Evolutionary conservation across 768 basidiomycete genomes (phyloP).

Genomic region (Boletus vermiculosoides): DNA sequence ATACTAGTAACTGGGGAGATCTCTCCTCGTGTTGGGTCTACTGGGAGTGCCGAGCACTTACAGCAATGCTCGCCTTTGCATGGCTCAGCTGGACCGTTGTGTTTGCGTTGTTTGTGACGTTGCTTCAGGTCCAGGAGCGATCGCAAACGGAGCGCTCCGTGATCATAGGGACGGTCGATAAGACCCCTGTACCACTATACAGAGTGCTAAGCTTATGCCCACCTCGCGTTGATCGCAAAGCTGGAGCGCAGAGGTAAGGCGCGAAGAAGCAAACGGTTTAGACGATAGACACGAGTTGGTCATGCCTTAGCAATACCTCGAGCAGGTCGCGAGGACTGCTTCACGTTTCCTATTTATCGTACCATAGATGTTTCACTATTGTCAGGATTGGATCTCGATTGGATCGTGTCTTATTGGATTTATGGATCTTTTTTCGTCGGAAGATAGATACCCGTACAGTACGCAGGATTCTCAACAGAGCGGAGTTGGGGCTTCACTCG

Average conservation of each 20-base stretch:
- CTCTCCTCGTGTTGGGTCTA: slow-evolving; percentile 61
- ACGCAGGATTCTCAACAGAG: not conserved
- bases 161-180: slow-evolving; percentile 63
- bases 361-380: slow-evolving; percentile 19
- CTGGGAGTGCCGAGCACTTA: slow-evolving; percentile 61
- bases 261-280: not conserved
- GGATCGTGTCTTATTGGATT: slow-evolving; percentile 3
- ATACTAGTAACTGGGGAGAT: slow-evolving; percentile 52
- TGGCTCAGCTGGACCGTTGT: slow-evolving; percentile 74
- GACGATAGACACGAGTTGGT: slow-evolving; percentile 6
- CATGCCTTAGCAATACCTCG: not conserved
- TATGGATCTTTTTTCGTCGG: not conserved
- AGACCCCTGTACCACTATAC: slow-evolving; percentile 34
- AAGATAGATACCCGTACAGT: not conserved
- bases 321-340: slow-evolving; percentile 11
- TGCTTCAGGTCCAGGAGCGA: slow-evolving; percentile 52
- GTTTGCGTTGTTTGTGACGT: slow-evolving; percentile 53
- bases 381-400: slow-evolving; percentile 5
- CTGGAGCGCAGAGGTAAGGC: not conserved
- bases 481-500: not conserved
- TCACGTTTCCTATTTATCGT: slow-evolving; percentile 19
- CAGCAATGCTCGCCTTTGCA: slow-evolving; percentile 70
- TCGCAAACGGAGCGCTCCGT: slow-evolving; percentile 55
- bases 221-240: slow-evolving; percentile 25
- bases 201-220: slow-evolving; percentile 31